Percentiles rank a stretch among this genome's conserved stretches.
phyloP scores from a whole-genome alignment of 805 yeast genomes.

The Lipomyces anomalus region DNA sequence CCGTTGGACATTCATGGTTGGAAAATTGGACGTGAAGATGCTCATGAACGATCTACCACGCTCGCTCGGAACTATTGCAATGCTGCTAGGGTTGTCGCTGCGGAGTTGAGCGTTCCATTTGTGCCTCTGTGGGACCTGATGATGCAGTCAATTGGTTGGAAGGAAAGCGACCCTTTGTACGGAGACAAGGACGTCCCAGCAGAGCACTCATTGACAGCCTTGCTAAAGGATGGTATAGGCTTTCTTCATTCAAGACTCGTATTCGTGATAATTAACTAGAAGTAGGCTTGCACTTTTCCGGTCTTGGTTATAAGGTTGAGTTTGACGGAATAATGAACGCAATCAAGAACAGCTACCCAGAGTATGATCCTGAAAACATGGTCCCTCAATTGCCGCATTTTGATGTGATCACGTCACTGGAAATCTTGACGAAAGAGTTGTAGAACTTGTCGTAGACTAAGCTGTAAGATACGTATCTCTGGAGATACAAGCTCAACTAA shows the following conservation, averaged over 20 bases:
- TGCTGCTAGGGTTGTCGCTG: conserved; percentile 45
- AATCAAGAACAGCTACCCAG: conserved; percentile 45
- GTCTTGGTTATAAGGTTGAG: conserved; percentile 47
- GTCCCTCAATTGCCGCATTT: conserved; percentile 35
- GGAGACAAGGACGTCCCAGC: conserved; percentile 3
- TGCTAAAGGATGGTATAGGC: conserved; percentile 15
- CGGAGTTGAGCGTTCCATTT: conserved; percentile 46
- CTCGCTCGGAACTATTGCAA: conserved; percentile 44
- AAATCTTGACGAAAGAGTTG: conserved; percentile 2
- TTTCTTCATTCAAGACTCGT: too few relatives aligned
- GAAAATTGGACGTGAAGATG: conserved; percentile 7
- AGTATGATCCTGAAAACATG: conserved; percentile 41
- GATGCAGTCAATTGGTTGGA: conserved; percentile 39
- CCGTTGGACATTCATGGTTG: conserved; percentile 19
- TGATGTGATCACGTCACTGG: conserved; percentile 2
- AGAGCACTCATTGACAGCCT: conserved; percentile 6
- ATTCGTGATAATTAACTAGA: too few relatives aligned
- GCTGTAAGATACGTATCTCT: neutral
- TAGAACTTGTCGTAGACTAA: neutral
- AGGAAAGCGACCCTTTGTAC: conserved; percentile 26
- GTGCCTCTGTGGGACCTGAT: conserved; percentile 50
- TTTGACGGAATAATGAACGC: conserved; percentile 40
- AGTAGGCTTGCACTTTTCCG: conserved; percentile 55
- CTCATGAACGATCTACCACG: conserved; percentile 1
- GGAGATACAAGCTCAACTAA: neutral